phyloP scores from a whole-genome alignment of 129 eudicot species.

The Rutidosis leptorrhynchoides region DNA sequence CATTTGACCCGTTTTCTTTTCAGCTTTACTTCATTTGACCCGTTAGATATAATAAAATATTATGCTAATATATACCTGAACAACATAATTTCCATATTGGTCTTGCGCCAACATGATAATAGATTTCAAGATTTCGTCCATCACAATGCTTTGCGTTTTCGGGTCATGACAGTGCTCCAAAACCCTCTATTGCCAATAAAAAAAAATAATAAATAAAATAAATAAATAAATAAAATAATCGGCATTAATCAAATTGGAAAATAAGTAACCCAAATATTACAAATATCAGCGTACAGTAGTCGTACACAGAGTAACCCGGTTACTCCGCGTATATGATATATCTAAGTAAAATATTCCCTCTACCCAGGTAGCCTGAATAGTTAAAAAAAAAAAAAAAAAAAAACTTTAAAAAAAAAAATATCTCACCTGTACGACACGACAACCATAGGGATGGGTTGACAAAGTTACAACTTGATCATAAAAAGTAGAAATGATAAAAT shows the following conservation, averaged over 20 bases:
- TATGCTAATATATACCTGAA: conserved; percentile 58
- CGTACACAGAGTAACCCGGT: too few relatives aligned
- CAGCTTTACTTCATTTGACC: background rate
- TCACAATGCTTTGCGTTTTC: conserved; percentile 74
- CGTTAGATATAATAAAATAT: background rate
- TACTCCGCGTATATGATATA: too few relatives aligned
- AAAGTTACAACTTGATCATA: conserved; percentile 79
- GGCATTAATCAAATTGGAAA: background rate
- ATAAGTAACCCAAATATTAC: too few relatives aligned
- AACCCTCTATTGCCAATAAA: conserved; percentile 75
- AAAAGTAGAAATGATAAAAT: conserved; percentile 61
- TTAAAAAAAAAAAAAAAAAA: too few relatives aligned
- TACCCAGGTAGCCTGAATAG: too few relatives aligned
- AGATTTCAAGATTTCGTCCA: conserved; percentile 79
- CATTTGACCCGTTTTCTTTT: background rate
- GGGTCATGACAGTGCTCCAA: conserved; percentile 80
- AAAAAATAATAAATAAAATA: conserved; percentile 1
- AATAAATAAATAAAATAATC: too few relatives aligned
- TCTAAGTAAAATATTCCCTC: too few relatives aligned
- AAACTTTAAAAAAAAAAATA: too few relatives aligned
- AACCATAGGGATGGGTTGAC: conserved; percentile 88
- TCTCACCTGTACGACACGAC: conserved; percentile 77
- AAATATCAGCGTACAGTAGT: too few relatives aligned
- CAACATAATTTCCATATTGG: conserved; percentile 96
- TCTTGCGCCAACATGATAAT: conserved; percentile 91